Base-by-base conservation (phyloP, 768 basidiomycete species). In the Amanita inopinata region DNA sequence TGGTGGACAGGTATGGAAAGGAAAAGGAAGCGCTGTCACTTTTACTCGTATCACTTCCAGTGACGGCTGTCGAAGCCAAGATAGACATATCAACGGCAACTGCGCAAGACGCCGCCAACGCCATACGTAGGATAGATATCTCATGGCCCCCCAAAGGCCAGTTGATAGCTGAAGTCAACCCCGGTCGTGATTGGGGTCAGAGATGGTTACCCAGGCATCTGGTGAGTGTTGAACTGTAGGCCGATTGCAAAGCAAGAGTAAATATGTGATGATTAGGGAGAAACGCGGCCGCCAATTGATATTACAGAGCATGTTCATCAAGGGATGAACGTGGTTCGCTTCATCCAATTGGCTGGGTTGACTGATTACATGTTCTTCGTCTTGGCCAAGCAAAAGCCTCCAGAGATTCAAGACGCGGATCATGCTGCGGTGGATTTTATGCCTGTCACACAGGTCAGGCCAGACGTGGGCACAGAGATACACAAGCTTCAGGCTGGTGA, bases 341-440 rank as follows among this genome's bases (percentile, higher is more conserved):
- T 77, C 42, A 69, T 77, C 32, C 75, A 76, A 24, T 55, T 79
- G 11, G 61, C 61, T 4, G 53, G 53, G 37, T 56, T 74, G 49
- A 56, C 63, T 12, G 56, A 66, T 20, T 65, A 56, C 44, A 56
- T 65, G 2, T 76, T 77, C 48, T 54, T 70, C 15, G 62, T 76
- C 45, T 60, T 59, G 42, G 70, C 69, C 24, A 43, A 36, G 19
- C 22, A 20, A 23, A 43, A 43, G 19, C 35, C 42, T 14, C 35
- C 42, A 36, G 23, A 42, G 7, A n/a, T 42, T 14, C 12, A 18
- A 4, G 60, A n/a, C 49, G 49, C 51, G 15, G 47, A n/a, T 14
- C 4, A 18, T 24, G 23, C 40, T 31, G 23, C 39, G 32, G 9
- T 11, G 17, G 36, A 22, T 4, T 34, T 33, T 35, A 18, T 35